These are phyloP conservation scores for Beauveria sp. DNA, from an alignment of 2,329 filamentous ascomycete species.

Conservation along the genomic window DNA sequence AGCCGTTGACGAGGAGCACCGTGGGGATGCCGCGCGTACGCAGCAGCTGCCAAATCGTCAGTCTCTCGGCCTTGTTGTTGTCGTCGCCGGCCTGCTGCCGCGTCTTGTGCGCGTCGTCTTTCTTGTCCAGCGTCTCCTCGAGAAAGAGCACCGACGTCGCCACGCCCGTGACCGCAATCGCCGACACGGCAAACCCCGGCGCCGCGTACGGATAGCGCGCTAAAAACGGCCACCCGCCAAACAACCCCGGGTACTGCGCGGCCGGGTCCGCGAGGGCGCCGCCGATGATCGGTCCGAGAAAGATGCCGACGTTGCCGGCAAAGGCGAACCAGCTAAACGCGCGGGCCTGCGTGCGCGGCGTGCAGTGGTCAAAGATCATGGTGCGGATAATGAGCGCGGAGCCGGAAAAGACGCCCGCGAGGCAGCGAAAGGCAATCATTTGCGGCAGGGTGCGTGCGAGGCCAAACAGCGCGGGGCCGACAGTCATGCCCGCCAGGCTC, in stretches of 20 bases:
- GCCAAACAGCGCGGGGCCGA: conserved; percentile 60
- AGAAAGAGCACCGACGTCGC: conserved; percentile 47
- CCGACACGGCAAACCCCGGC: conserved; percentile 45
- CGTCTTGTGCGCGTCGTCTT: conserved; percentile 13
- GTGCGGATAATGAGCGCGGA: conserved; percentile 67
- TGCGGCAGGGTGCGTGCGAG: conserved; percentile 59
- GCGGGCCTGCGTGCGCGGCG: conserved; percentile 59
- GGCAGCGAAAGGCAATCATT: conserved; percentile 65
- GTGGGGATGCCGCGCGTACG: conserved; percentile 55
- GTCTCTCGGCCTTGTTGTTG: neutral
- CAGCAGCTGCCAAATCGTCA: conserved; percentile 38
- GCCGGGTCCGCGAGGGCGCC: conserved; percentile 63
- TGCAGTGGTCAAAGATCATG: conserved; percentile 70
- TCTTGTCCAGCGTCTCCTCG: conserved; percentile 50
- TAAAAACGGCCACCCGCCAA: conserved; percentile 39
- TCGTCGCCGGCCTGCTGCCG: neutral
- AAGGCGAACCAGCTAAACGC: conserved; percentile 75
- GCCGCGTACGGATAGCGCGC: conserved; percentile 44
- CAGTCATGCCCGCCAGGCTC: conserved; percentile 55
- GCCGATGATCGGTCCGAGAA: conserved; percentile 62
- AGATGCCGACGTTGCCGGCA: conserved; percentile 64
- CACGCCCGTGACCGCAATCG: conserved; percentile 49
- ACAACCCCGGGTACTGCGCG: conserved; percentile 49
- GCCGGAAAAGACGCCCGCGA: conserved; percentile 67
- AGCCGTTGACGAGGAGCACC: conserved; percentile 58